A percentile compares a stretch with the other conserved stretches of the same genome.
Conservation (phyloP, 2,329 filamentous ascomycete species). For the Calonectria pseudoturangicola region DNA sequence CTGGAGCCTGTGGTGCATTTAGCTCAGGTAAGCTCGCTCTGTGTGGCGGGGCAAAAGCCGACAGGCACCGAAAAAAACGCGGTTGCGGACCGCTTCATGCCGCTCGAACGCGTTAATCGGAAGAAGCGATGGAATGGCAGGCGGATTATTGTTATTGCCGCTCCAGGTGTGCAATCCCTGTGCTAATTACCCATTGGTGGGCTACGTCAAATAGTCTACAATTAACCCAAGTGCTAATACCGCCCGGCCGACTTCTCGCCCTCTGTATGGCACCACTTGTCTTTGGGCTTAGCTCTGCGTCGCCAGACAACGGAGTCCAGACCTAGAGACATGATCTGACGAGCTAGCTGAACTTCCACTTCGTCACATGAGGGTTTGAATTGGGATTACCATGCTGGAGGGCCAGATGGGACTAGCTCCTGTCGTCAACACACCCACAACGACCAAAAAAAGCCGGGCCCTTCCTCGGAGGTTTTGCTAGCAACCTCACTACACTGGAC, state of each 20-base stretch:
- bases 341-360: background rate
- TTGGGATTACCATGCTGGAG: slow-evolving; percentile 13
- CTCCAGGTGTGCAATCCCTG: background rate
- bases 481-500: background rate
- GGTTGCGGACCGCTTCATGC: background rate
- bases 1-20: slow-evolving; percentile 25
- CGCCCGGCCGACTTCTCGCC: background rate
- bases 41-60: slow-evolving; percentile 1
- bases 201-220: slow-evolving; percentile 8
- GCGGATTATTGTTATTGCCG: slow-evolving; percentile 18
- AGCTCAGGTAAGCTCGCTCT: slow-evolving; percentile 12
- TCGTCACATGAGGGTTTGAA: slow-evolving; percentile 19
- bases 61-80: slow-evolving; percentile 18
- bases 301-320: slow-evolving; percentile 15
- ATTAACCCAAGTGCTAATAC: slow-evolving; percentile 9
- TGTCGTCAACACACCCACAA: background rate
- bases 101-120: slow-evolving; percentile 9
- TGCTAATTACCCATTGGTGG: background rate
- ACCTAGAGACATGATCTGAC: slow-evolving; percentile 16
- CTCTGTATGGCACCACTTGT: background rate
- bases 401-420: slow-evolving; percentile 4
- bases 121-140: background rate
- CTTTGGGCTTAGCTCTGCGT: background rate
- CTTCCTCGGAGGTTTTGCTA: slow-evolving; percentile 17
- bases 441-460: background rate